Base-by-base conservation (phyloP, 345 rosid genomes). In the sweet orange (Citrus sinensis) region DNA sequence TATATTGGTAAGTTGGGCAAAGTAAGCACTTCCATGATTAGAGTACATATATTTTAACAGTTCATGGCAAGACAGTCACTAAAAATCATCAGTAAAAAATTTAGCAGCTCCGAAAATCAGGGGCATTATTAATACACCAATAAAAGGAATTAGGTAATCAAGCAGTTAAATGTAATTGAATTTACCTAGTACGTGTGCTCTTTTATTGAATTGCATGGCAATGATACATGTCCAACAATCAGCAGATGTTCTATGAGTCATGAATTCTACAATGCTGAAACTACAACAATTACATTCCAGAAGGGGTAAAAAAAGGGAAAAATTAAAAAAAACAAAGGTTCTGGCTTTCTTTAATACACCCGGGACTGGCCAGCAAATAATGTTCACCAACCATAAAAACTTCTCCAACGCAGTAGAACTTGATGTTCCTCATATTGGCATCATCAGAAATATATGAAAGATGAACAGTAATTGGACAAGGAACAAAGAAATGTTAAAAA, bases 251-350 rank as follows among this genome's bases (percentile, higher is more conserved):
- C 85, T 87, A 84, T 55, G 81, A 81, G 76, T 82, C 77, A 80
- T 74, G 80, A 86, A 84, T 81, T 81, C 88, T 84, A 87, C 82
- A 82, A 56, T 35, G 74, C 81, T 67, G 76, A 83, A 83, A 79
- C 88, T 86, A 86, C 82, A 85, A 77, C 88, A 86, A 87, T 86
- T 87, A 86, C 85, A 79, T 59, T 80, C 74, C 80, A 84, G 55
- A 79, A 77, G 67, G 63, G 60, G 51, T 46, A 37, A 71, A 75
- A 75, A 67, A 72, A 73, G 11, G 42, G 42, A 0, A 2, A 9
- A 39, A 8, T 1, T 69, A 79, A 67, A 9, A 40, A 19, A 19
- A 81, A 72, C 25, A 35, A 67, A 62, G 79, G 76, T 51, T 86
- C 73, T 54, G 79, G 80, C 72, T 72, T 67, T 72, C 77, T 85